A percentile compares a stretch with the other conserved stretches of the same genome.
phyloP scores from a whole-genome alignment of 345 rosid genomes.

The Citropsis articulata region DNA sequence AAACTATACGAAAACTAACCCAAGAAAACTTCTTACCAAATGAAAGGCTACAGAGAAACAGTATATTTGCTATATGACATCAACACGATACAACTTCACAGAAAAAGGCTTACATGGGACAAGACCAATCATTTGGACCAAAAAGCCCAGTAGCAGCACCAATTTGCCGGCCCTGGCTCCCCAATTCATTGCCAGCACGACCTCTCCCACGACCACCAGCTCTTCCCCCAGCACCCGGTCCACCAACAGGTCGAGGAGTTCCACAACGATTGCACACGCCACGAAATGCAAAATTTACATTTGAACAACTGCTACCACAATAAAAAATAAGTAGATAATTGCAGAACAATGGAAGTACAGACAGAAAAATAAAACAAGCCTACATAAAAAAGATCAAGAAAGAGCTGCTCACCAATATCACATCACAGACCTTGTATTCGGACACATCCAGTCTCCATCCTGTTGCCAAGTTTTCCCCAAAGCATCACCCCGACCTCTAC shows the following conservation, averaged over 20 bases:
- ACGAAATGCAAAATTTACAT: conserved; percentile 96
- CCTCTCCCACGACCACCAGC: conserved; percentile 88
- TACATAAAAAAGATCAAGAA: conserved; percentile 56
- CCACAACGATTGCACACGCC: conserved; percentile 98
- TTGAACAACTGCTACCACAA: conserved; percentile 78
- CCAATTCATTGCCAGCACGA: conserved; percentile 54
- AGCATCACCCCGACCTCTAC: conserved; percentile 77
- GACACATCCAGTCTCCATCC: conserved; percentile 98
- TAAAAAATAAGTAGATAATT: conserved; percentile 22
- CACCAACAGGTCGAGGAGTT: conserved; percentile 91
- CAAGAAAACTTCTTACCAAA: background rate
- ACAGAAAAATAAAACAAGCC: background rate
- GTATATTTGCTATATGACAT: background rate
- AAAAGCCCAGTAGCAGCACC: conserved; percentile 76
- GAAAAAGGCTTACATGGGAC: conserved; percentile 89
- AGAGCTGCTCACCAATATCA: conserved; percentile 98
- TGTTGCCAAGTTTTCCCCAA: conserved; percentile 88
- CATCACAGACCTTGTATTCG: conserved; percentile 99
- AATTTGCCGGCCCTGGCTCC: conserved; percentile 44
- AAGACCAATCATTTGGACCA: conserved; percentile 99
- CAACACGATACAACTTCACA: background rate
- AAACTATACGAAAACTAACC: background rate
- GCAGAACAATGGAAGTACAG: conserved; percentile 10
- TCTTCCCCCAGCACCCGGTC: conserved; percentile 66
- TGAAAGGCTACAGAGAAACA: background rate